These are phyloP conservation scores for Grosmannia clavigera DNA, from an alignment of 2,329 filamentous ascomycete genomes.

Conservation along the genomic window DNA sequence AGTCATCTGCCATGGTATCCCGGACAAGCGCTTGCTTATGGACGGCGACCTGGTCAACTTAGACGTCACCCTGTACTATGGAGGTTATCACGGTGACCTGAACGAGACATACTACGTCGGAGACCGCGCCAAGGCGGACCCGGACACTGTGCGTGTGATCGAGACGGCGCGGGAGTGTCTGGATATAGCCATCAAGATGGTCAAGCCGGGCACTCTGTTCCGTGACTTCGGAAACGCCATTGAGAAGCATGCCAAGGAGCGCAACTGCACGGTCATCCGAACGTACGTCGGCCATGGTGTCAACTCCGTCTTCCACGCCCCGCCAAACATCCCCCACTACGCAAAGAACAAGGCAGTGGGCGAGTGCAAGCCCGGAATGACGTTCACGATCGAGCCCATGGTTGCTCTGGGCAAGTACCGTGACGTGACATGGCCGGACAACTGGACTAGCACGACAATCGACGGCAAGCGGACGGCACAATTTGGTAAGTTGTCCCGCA, in stretches of 20 bases:
- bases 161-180: slow-evolving; percentile 83
- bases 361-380: slow-evolving; percentile 90
- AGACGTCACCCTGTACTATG: slow-evolving; percentile 88
- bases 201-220: slow-evolving; percentile 88
- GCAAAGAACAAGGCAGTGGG: slow-evolving; percentile 97
- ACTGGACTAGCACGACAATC: slow-evolving; percentile 92
- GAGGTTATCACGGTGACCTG: slow-evolving; percentile 87
- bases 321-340: slow-evolving; percentile 93
- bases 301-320: slow-evolving; percentile 84
- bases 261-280: slow-evolving; percentile 80
- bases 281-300: slow-evolving; percentile 96
- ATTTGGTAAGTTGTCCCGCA: slow-evolving; percentile 56
- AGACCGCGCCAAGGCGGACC: slow-evolving; percentile 69
- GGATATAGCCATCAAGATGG: slow-evolving; percentile 78
- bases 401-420: slow-evolving; percentile 82
- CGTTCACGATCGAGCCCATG: slow-evolving; percentile 99
- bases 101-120: slow-evolving; percentile 99
- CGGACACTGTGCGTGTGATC: slow-evolving; percentile 79
- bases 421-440: slow-evolving; percentile 95
- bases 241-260: slow-evolving; percentile 82
- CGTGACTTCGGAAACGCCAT: slow-evolving; percentile 90
- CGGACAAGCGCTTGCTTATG: slow-evolving; percentile 72
- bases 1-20: slow-evolving; percentile 97
- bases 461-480: slow-evolving; percentile 87
- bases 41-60: slow-evolving; percentile 98